These are phyloP conservation scores for Moricandia arvensis DNA, from an alignment of 345 rosid genomes.

Conservation along the genomic window DNA sequence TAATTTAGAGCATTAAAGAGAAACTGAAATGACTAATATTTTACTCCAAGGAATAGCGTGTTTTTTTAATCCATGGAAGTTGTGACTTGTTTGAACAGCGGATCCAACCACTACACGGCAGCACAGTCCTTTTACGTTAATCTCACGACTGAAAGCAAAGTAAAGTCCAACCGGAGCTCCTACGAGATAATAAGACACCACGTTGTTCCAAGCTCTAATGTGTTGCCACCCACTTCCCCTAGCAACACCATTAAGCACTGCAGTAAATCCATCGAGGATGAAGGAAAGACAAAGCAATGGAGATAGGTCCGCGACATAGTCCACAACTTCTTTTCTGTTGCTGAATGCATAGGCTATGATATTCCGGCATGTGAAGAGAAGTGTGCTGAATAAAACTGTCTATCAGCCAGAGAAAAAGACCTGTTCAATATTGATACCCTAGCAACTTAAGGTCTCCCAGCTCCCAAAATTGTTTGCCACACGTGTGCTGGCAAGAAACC, in stretches of 20 bases:
- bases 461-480: constrained; percentile 49
- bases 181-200: constrained; percentile 39
- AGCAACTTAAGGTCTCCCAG: constrained; percentile 28
- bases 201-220: constrained; percentile 44
- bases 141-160: constrained; percentile 30
- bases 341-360: constrained; percentile 16
- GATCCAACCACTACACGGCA: constrained; percentile 38
- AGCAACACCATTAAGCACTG: constrained; percentile 41
- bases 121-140: constrained; percentile 43
- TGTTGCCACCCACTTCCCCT: constrained; percentile 58
- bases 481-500: constrained; percentile 40
- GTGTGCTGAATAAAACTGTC: constrained; percentile 32
- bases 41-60: constrained; percentile 8
- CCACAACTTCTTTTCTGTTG: constrained; percentile 22
- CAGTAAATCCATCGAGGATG: constrained; percentile 41
- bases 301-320: constrained; percentile 40
- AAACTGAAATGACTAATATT: neutral
- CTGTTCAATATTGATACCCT: constrained; percentile 21
- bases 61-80: constrained; percentile 36
- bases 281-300: constrained; percentile 48
- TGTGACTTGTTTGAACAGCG: constrained; percentile 35
- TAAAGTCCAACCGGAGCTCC: constrained; percentile 44
- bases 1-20: neutral
- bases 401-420: constrained; percentile 26
- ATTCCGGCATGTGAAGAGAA: constrained; percentile 29